Percentiles rank a stretch among this genome's conserved stretches.
Conservation (phyloP, 495 filamentous ascomycete species). For the Annulohypoxylon moriforme region DNA sequence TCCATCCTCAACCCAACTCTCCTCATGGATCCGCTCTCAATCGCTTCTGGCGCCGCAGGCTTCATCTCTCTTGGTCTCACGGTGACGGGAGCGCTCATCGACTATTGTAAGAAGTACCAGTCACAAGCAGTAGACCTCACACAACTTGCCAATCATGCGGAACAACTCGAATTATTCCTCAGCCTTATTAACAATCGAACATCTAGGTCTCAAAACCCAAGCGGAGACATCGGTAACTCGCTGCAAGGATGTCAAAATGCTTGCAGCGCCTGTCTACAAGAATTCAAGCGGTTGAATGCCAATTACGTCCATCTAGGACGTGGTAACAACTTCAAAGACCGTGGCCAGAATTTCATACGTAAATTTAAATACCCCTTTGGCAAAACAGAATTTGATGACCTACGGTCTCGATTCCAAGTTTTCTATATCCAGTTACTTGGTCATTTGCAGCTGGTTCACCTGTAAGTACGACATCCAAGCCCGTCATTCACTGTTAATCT, state of each 20-base stretch:
- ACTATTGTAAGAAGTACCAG: conserved; percentile 17
- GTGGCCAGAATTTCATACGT: background rate
- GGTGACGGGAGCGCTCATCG: conserved; percentile 13
- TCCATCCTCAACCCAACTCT: background rate
- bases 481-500: background rate
- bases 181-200: background rate
- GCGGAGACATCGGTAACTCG: background rate
- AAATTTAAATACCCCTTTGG: conserved; percentile 25
- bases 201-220: background rate
- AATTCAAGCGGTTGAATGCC: conserved; percentile 16
- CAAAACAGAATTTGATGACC: conserved; percentile 16
- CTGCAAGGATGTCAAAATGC: conserved; percentile 21
- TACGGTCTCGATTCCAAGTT: conserved; percentile 12
- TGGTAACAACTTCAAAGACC: too few relatives aligned
- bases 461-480: background rate
- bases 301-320: conserved; percentile 10
- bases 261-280: conserved; percentile 15
- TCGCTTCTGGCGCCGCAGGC: conserved; percentile 9
- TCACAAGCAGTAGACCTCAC: conserved; percentile 19
- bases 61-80: conserved; percentile 27
- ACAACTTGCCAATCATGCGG: conserved; percentile 12
- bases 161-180: conserved; percentile 23
- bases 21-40: conserved; percentile 24
- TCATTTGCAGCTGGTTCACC: conserved; percentile 12
- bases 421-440: conserved; percentile 7